These are phyloP conservation scores for Harringtonia lauricola DNA, from an alignment of 2,329 filamentous ascomycete genomes.

Conservation along the genomic window DNA sequence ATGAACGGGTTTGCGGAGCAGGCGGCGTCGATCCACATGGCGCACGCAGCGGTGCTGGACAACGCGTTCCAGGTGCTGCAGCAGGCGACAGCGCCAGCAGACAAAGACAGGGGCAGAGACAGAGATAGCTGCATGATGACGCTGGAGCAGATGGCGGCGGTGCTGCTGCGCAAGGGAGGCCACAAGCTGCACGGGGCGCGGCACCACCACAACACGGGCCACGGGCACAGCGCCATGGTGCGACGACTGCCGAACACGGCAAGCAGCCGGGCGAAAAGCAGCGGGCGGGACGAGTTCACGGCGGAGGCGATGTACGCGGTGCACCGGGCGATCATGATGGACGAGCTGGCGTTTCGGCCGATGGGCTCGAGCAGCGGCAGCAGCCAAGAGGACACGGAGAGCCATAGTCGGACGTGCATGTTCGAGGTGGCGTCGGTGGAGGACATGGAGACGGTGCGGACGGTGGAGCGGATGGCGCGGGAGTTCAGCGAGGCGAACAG, in stretches of 20 bases:
- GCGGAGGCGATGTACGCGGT: conserved; percentile 54
- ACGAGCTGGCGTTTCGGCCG: conserved; percentile 50
- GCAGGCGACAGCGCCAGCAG: neutral
- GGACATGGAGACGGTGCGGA: conserved; percentile 40
- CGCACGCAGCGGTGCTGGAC: conserved; percentile 36
- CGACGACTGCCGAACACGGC: no score
- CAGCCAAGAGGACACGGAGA: conserved; percentile 13
- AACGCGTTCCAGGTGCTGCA: conserved; percentile 28
- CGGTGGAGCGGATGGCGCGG: conserved; percentile 40
- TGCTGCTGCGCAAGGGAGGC: conserved; percentile 21
- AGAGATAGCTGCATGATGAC: conserved; percentile 21
- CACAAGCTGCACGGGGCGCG: neutral
- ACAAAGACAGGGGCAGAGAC: neutral
- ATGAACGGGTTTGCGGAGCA: conserved; percentile 34
- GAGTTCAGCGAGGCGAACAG: conserved; percentile 38
- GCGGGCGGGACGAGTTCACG: conserved; percentile 29
- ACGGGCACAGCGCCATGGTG: neutral
- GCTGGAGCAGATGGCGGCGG: conserved; percentile 37
- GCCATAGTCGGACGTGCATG: conserved; percentile 37
- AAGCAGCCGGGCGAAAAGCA: no score
- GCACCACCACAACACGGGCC: neutral
- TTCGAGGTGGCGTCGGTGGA: conserved; percentile 50
- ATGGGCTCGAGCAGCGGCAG: conserved; percentile 24
- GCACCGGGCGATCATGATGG: conserved; percentile 49
- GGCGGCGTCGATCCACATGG: conserved; percentile 34